Evolutionary conservation across 768 basidiomycete genomes (phyloP).

Genomic region (Agaricus blazei): DNA sequence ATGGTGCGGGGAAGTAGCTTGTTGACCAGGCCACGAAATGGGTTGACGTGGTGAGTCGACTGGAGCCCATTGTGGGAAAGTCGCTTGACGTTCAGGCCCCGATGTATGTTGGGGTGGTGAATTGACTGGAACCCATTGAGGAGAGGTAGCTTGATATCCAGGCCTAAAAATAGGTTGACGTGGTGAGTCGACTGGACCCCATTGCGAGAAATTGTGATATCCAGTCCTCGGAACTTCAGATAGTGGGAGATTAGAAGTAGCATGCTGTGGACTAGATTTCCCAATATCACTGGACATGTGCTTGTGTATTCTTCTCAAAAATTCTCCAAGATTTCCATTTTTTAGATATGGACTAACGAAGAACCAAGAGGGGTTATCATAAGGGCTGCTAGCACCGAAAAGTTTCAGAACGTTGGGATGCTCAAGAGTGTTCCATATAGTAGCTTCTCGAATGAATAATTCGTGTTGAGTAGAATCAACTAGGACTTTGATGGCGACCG

Average conservation of each 20-base stretch:
- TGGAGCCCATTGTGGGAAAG: slow-evolving; percentile 5
- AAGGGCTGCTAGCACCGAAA: slow-evolving; percentile 74
- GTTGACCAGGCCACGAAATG: too few relatives aligned
- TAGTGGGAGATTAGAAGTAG: background rate
- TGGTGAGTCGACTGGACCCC: too few relatives aligned
- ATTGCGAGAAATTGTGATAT: too few relatives aligned
- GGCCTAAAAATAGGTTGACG: too few relatives aligned
- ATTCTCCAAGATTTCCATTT: slow-evolving; percentile 62
- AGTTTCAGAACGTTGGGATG: slow-evolving; percentile 72
- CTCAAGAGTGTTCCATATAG: slow-evolving; percentile 64
- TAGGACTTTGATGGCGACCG: slow-evolving; percentile 72
- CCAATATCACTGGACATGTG: background rate
- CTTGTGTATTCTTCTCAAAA: slow-evolving; percentile 21
- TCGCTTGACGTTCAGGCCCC: background rate
- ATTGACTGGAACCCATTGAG: background rate
- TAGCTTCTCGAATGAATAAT: slow-evolving; percentile 68
- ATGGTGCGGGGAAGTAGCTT: too few relatives aligned
- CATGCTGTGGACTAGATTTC: background rate
- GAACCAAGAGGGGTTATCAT: slow-evolving; percentile 66
- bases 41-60: background rate
- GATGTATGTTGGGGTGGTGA: background rate
- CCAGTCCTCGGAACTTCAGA: background rate
- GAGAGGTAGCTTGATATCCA: too few relatives aligned
- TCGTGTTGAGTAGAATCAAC: slow-evolving; percentile 53
- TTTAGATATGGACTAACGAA: slow-evolving; percentile 71